Evolutionary conservation across 2,329 filamentous ascomycete species (phyloP).

Genomic region (Ophiostoma tasmaniense): DNA sequence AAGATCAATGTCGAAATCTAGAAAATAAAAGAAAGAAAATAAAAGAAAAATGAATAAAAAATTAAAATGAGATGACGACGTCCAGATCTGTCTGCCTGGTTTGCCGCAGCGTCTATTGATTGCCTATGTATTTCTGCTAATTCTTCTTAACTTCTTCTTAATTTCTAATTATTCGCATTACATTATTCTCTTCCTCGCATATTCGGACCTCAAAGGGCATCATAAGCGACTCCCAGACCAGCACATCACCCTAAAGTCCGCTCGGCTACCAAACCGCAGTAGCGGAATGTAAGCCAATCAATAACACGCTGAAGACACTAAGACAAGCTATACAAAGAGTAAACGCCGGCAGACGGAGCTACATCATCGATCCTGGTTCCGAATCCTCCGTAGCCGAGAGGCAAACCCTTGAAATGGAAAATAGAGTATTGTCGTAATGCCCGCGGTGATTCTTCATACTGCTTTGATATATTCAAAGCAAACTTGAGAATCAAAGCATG

Average conservation of each 20-base stretch:
- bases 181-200: neutral
- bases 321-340: neutral
- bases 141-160: neutral
- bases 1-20: no score
- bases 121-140: neutral
- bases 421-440: neutral
- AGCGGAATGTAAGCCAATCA: neutral
- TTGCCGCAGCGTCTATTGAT: neutral
- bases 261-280: neutral
- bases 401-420: neutral
- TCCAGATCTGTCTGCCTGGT: neutral
- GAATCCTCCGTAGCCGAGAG: neutral
- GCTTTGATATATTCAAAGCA: no score
- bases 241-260: neutral
- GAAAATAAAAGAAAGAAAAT: neutral
- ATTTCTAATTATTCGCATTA: no score
- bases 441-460: no score
- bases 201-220: no score
- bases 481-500: no score
- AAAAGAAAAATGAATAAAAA: neutral
- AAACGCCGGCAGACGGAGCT: neutral
- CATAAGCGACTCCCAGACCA: no score
- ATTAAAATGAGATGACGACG: neutral
- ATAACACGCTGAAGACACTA: no score
- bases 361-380: neutral